Conservation (phyloP, 1,139 yeast genomes). For the Entelexis sorbosivorans region DNA sequence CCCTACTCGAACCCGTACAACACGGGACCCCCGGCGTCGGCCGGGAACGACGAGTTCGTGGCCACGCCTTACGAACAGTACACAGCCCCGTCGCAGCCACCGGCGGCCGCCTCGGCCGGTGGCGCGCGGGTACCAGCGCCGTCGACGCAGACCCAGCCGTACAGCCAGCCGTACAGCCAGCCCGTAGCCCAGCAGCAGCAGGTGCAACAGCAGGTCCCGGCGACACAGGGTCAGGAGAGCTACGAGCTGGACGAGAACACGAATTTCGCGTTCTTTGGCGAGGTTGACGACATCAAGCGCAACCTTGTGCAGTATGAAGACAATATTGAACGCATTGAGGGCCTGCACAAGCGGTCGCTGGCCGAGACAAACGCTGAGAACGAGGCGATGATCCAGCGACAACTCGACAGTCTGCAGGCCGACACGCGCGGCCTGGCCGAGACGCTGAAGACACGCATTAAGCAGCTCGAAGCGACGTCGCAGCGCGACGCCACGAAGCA, state of each 20-base stretch:
- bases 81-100: conserved; percentile 1
- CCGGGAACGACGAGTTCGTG: conserved; percentile 15
- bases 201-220: conserved; percentile 12
- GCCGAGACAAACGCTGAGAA: conserved; percentile 74
- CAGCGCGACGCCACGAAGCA: conserved; percentile 64
- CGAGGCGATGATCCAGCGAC: conserved; percentile 57
- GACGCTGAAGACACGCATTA: conserved; percentile 63
- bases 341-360: conserved; percentile 68
- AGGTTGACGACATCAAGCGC: conserved; percentile 70
- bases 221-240: conserved; percentile 12
- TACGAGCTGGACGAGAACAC: conserved; percentile 22
- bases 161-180: not conserved
- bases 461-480: conserved; percentile 62
- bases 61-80: conserved; percentile 21
- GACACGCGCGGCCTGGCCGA: conserved; percentile 74
- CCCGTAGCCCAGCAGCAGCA: conserved; percentile 3
- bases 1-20: conserved; percentile 15
- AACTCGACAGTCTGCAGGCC: conserved; percentile 63
- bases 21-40: conserved; percentile 10
- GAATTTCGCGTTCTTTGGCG: conserved; percentile 69
- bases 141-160: conserved; percentile 1
- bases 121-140: not conserved
- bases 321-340: conserved; percentile 65
- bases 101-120: not conserved
- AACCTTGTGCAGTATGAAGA: conserved; percentile 71